Base-by-base conservation (phyloP, 179 eudicot genomes). In the Camellia oleifera region DNA sequence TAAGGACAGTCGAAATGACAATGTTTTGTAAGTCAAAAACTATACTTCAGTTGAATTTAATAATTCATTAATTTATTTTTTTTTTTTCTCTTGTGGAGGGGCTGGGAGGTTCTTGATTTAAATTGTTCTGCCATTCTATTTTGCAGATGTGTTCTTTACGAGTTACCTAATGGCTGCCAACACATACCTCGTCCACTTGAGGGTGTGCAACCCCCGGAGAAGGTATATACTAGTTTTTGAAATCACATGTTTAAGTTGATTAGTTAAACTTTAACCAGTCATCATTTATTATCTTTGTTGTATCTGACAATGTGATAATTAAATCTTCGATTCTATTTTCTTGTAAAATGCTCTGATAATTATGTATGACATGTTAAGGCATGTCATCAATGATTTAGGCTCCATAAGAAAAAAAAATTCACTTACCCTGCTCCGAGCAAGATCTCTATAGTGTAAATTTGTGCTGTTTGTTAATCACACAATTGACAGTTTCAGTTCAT, bases 11-110 rank as follows among this genome's bases (percentile, higher is more conserved):
- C 53, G 5, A 5, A 81, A 77, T 32, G 45, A 32, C 26, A 42
- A 62, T 23, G 78, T 78, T 72, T 14, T 83, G 88, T 86, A 77
- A 81, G 81, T 79, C 60, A 0, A 3, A 40, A 14, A 4, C 46
- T 58, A 9, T 11, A 15, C 40, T 40, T 1, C 9, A 3, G 4
- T 5, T 4, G 0, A 48, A 71, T n/a, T 18, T 1, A 53, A 44
- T 15, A 8, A 2, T 20, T 13, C 40, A 32, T 32, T 32, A 32
- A 32, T 20, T 20, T 20, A 32, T 3, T 2, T 5, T n/a, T 32
- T 32, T 32, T 66, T 12, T 0, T 10, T 10, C 10, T 52, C 56
- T 52, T 10, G 56, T 52, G 56, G 3, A 52, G 56, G 56, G 10
- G 10, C 56, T 10, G 9, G 7, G 56, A 52, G 2, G 56, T 15